These are phyloP conservation scores for Phytophthora niederhauseri DNA, from an alignment of 352 stramenopile genomes.

Conservation along the genomic window DNA sequence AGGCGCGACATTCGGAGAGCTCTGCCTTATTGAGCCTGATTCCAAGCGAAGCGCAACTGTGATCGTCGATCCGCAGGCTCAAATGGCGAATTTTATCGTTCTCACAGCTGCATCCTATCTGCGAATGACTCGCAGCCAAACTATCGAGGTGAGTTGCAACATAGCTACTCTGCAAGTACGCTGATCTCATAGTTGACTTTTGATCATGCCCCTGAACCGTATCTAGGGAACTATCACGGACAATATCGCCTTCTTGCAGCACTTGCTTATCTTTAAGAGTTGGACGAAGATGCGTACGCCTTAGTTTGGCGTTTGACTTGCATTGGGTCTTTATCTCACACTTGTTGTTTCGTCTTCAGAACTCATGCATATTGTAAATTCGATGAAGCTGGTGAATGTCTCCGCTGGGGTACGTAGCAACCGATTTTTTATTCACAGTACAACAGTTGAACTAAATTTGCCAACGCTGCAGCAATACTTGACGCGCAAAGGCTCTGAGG, in stretches of 20 bases:
- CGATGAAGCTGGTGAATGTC: constrained; percentile 77
- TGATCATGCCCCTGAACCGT: neutral
- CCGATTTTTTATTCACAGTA: neutral
- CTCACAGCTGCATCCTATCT: constrained; percentile 82
- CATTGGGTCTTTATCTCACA: neutral
- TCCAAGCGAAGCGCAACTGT: constrained; percentile 86
- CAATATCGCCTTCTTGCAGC: constrained; percentile 84
- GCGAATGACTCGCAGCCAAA: constrained; percentile 82
- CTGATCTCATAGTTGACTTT: neutral
- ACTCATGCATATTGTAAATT: constrained; percentile 86
- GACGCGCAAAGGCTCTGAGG: constrained; percentile 70
- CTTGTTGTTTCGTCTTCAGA: constrained; percentile 38
- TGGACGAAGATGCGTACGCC: constrained; percentile 87
- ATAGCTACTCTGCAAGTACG: neutral
- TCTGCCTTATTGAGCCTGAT: constrained; percentile 87
- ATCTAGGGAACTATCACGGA: constrained; percentile 78
- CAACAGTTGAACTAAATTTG: constrained; percentile 1
- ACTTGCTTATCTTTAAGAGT: constrained; percentile 76
- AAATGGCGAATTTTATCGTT: constrained; percentile 86
- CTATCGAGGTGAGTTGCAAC: constrained; percentile 51
- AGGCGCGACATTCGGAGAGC: constrained; percentile 82
- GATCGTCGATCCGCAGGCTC: constrained; percentile 67
- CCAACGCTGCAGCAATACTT: constrained; percentile 71
- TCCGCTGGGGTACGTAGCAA: constrained; percentile 48
- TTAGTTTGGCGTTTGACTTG: neutral